Percentiles rank a stretch among this genome's conserved stretches.
These are phyloP conservation scores for Phytopythium litorale DNA, from an alignment of 352 stramenopile species.

Conservation along the genomic window DNA sequence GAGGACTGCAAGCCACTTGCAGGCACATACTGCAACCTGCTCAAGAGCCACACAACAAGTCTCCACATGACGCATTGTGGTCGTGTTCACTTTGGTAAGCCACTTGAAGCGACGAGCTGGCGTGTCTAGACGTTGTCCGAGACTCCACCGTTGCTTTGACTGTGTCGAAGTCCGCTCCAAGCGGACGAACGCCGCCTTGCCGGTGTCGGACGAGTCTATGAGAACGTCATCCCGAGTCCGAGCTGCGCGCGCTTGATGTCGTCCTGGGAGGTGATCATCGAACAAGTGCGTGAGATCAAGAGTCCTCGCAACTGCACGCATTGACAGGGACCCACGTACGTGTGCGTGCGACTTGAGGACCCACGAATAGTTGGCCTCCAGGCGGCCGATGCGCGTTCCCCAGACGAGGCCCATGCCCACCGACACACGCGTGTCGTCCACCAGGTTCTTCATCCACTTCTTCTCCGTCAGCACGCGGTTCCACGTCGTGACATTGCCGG, in stretches of 20 bases:
- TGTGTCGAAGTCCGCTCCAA: not conserved
- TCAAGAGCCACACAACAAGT: no score
- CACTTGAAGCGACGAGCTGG: not conserved
- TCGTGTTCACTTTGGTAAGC: not conserved
- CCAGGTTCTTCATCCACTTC: slow-evolving; percentile 89
- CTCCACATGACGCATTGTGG: not conserved
- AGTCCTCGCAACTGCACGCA: not conserved
- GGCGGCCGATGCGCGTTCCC: slow-evolving; percentile 79
- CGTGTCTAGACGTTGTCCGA: not conserved
- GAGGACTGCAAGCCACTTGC: no score
- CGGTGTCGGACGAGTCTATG: slow-evolving; percentile 25
- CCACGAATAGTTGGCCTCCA: slow-evolving; percentile 92
- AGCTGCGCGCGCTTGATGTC: slow-evolving; percentile 85
- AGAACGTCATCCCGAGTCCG: slow-evolving; percentile 82
- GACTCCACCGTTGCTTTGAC: not conserved
- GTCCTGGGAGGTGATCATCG: slow-evolving; percentile 41
- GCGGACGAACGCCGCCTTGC: not conserved
- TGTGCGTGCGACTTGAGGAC: slow-evolving; percentile 79
- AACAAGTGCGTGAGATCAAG: not conserved
- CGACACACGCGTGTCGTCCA: slow-evolving; percentile 82
- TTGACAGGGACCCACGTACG: slow-evolving; percentile 32
- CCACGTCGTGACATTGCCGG: slow-evolving; percentile 89
- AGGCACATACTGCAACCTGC: no score
- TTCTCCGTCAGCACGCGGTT: slow-evolving; percentile 78
- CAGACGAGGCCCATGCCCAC: slow-evolving; percentile 86